phyloP scores from a whole-genome alignment of 164 flowering plant species.

The Magnolia changhungtana region DNA sequence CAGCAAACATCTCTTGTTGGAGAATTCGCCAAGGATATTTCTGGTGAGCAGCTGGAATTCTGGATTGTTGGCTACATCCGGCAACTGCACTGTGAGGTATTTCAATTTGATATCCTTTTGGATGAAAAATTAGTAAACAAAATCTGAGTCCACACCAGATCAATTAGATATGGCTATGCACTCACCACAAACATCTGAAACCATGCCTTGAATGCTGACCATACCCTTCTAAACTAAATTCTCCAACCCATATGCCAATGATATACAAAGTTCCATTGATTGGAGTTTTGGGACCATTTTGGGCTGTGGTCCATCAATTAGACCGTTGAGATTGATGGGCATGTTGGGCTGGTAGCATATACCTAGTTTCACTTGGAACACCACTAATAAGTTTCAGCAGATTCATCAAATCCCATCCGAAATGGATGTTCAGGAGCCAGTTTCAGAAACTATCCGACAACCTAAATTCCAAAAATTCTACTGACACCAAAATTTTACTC shows the following conservation, averaged over 20 bases:
- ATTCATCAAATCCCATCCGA: too few species aligned
- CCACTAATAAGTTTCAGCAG: neutral
- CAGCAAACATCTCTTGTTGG: conserved; percentile 38
- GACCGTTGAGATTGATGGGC: neutral
- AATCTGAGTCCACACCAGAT: neutral
- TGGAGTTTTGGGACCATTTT: neutral
- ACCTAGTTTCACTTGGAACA: neutral
- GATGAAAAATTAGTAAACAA: neutral
- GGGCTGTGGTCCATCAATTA: neutral
- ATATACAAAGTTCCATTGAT: too few species aligned
- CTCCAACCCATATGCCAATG: too few species aligned
- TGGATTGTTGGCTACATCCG: conserved; percentile 51
- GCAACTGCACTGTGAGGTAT: conserved; percentile 33
- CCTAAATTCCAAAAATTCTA: too few species aligned
- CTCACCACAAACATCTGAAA: neutral
- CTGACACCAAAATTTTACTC: too few species aligned
- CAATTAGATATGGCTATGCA: neutral
- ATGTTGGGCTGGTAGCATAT: neutral
- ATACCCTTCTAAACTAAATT: too few species aligned
- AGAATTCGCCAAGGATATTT: conserved; percentile 10
- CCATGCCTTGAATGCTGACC: too few species aligned
- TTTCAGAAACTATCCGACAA: too few species aligned
- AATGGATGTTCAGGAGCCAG: too few species aligned
- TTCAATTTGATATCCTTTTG: neutral
- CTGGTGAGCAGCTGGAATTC: conserved; percentile 31